phyloP scores from a whole-genome alignment of 2,329 filamentous ascomycete genomes.

The Fusarium nisikadoi region DNA sequence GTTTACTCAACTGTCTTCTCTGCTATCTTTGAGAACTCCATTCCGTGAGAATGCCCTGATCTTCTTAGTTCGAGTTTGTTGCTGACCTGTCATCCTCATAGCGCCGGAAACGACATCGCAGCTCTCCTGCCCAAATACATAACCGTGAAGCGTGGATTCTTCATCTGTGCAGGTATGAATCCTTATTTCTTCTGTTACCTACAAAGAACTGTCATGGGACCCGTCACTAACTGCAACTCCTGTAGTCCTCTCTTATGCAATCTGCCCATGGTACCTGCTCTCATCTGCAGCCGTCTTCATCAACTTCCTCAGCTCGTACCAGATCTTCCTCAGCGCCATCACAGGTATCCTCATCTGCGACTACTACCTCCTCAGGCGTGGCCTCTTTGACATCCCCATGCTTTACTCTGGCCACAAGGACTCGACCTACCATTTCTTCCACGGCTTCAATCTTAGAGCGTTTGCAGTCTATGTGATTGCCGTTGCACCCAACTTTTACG shows the following conservation, averaged over 20 bases:
- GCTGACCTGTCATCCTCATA: neutral
- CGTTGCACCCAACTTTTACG: slow-evolving; percentile 11
- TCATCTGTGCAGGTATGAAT: slow-evolving; percentile 9
- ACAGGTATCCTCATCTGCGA: slow-evolving; percentile 12
- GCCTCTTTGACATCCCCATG: slow-evolving; percentile 2
- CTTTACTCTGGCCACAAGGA: neutral
- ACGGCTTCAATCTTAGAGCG: neutral
- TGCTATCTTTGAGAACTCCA: slow-evolving; percentile 11
- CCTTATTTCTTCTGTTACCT: no score
- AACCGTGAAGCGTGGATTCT: slow-evolving; percentile 11
- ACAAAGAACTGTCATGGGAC: no score
- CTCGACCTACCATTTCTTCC: slow-evolving; percentile 2
- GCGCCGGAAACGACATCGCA: slow-evolving; percentile 10
- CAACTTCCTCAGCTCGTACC: slow-evolving; percentile 19
- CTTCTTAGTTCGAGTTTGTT: rapidly evolving
- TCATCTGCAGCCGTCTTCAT: slow-evolving; percentile 11
- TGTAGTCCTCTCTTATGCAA: neutral
- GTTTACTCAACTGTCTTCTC: slow-evolving; percentile 4
- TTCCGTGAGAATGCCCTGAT: neutral
- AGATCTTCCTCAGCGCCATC: slow-evolving; percentile 16
- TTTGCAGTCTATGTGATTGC: slow-evolving; percentile 7
- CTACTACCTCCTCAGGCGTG: slow-evolving; percentile 2
- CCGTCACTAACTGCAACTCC: rapidly evolving
- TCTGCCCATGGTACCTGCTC: slow-evolving; percentile 4
- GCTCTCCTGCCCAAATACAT: slow-evolving; percentile 20